Base-by-base conservation (phyloP, 192 early-diverging fungal genomes). In the Coemansia furcata region DNA sequence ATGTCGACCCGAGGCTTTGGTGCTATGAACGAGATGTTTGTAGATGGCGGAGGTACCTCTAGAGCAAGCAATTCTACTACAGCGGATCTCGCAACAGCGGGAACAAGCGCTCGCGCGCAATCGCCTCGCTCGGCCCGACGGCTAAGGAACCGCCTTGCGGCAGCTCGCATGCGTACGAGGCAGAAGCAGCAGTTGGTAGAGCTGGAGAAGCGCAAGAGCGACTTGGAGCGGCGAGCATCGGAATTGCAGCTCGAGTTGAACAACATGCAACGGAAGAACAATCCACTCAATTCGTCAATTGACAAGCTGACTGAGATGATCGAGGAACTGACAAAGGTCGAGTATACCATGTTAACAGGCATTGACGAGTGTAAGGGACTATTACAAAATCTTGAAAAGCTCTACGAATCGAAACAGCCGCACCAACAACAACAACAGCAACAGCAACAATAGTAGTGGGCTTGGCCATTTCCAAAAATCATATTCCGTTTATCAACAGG, bases 131-230 rank as follows among this genome's bases (percentile, higher is more conserved):
- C 78, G 17, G 67, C 65, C 14, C 69, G 78, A 6, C 61, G 78
- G 23, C 52, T 67, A n/a, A 36, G 78, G 8, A 80, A 80, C 50
- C 62, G 73, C 2, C n/a, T 75, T 38, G 78, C 78, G 0, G 73
- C 78, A 10, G 73, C 78, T 1, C 69, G 78, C 43, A 80, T 80
- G 78, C 78, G 78, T 14, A 66, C 65, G 15, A 66, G 78, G 44
- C 78, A 80, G 66, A 75, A 73, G 49, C 78, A 76, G 61, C 78
- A 80, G 21, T 39, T 80, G 66, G 78, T 57, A 6, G 66, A 75
- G 52, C 55, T 80, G 26, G 73, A 80, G 63, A 50, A 72, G 54
- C 69, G 78, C 64, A 80, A 80, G 63, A 52, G 38, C 17, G 46
- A 59, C 7, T 60, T 80, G 23, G 78, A 80, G 57, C 47, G 32